Base-by-base conservation (phyloP, 805 yeast genomes). In the Teunomyces gatunensis region DNA sequence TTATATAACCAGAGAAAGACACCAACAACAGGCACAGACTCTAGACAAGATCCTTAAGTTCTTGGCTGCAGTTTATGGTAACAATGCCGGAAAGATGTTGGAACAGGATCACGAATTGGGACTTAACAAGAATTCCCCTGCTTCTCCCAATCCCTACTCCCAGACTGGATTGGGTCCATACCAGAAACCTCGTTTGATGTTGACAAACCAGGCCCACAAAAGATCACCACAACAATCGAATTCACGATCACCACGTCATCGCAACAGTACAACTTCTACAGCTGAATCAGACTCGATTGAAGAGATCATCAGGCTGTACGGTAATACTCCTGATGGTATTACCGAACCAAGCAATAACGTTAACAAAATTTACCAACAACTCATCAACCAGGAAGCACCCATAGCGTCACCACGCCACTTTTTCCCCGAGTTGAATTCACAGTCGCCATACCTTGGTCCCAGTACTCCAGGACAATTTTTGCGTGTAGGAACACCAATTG, bases 21-120 rank as follows among this genome's bases (percentile, higher is more conserved):
- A 91, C 64, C 81, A 85, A 57, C 77, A 84, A 29, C 98, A 94
- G 63, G 83, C 92, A 35, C 92, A 87, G 52, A 89, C 96, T 18
- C 74, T 94, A 47, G 96, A 90, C 54, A 86, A 88, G 53, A 92
- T 94, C 44, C 68, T 94, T 57, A 80, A 94, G 56, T 92, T 94
- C 55, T 73, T 94, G 58, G 95, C 97, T 2, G 80, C 91, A 5
- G 78, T 92, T 3, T 87, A 86, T 58, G 91, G 91, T 17, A 72
- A 63, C 44, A 78, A 75, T 54, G 80, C 83, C 15, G 78, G 83
- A 20, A 79, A 80, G 53, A 60, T 71, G 7, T 58, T 70, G 41
- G 76, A 71, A 46, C 66, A 66, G 7, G 73, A 63, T 29, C 54
- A 55, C 36, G 39, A 39, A 43, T 18, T 36, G 15, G 43, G 43